Percentiles rank a stretch among this genome's conserved stretches.
Evolutionary conservation across 805 yeast genomes (phyloP).

Genomic region (Metschnikowia sp.): DNA sequence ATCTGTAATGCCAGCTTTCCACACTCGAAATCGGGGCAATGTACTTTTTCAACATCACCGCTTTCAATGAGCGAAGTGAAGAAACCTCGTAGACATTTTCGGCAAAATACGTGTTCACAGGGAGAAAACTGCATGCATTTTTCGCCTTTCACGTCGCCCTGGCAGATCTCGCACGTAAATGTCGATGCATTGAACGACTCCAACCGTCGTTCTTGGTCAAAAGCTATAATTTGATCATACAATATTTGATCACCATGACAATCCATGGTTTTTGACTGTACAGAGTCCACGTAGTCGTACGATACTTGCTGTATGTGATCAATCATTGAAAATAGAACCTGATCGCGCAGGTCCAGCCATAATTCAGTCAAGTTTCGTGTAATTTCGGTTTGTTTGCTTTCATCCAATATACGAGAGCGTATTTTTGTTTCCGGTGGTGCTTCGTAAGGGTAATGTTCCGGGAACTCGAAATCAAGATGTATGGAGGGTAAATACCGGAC

Average conservation of each 20-base stretch:
- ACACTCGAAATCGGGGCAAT: constrained; percentile 57
- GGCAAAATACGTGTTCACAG: constrained; percentile 21
- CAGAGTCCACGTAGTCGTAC: neutral
- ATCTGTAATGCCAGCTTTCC: constrained; percentile 24
- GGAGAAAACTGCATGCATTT: constrained; percentile 30
- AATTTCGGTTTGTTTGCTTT: constrained; percentile 14
- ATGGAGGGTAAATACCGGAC: constrained; percentile 32
- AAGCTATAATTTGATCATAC: constrained; percentile 17
- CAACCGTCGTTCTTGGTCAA: constrained; percentile 19
- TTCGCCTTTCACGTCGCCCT: constrained; percentile 45
- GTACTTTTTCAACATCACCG: constrained; percentile 50
- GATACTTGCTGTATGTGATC: constrained; percentile 26
- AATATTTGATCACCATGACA: constrained; percentile 9
- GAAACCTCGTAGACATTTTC: constrained; percentile 12
- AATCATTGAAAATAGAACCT: constrained; percentile 42
- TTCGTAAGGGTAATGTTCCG: constrained; percentile 33
- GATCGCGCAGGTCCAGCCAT: constrained; percentile 36
- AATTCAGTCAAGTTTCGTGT: constrained; percentile 19
- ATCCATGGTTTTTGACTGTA: constrained; percentile 6
- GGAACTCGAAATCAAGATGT: constrained; percentile 25
- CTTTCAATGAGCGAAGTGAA: constrained; percentile 33
- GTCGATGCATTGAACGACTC: constrained; percentile 33
- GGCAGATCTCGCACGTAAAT: constrained; percentile 57
- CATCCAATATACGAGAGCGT: constrained; percentile 28
- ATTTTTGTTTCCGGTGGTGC: constrained; percentile 26